phyloP scores from a whole-genome alignment of 169 alveolate genomes.

The Ichthyophthirius multifiliis region DNA sequence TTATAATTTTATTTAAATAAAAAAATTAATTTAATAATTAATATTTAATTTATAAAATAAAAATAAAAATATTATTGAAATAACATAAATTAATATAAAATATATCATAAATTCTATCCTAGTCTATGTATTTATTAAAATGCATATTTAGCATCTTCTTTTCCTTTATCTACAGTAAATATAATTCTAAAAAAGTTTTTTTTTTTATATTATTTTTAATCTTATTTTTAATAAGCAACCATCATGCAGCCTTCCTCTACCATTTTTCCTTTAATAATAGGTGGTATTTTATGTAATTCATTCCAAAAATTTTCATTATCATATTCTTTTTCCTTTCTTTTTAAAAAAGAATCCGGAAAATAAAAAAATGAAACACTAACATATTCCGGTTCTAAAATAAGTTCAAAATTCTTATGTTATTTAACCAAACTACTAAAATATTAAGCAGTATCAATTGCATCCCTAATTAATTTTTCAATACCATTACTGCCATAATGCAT shows the following conservation, averaged over 20 bases:
- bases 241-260: neutral
- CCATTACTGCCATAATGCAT: conserved; percentile 4
- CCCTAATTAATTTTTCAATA: neutral
- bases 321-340: neutral
- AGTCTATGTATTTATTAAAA: conserved; percentile 7
- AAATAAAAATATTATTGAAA: too few relatives aligned
- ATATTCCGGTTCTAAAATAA: conserved; percentile 13
- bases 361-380: conserved; percentile 6
- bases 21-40: too few relatives aligned
- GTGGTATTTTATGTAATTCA: neutral
- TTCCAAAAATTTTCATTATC: neutral
- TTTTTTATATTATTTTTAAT: neutral
- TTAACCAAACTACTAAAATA: conserved; percentile 11
- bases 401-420: conserved; percentile 1
- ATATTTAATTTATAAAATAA: too few relatives aligned
- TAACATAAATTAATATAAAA: too few relatives aligned
- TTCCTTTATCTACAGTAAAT: neutral
- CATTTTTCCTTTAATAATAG: conserved; percentile 2
- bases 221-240: neutral
- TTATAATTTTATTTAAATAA: too few relatives aligned
- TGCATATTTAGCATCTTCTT: neutral
- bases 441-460: neutral
- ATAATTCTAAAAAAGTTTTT: conserved; percentile 7
- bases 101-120: neutral
- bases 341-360: conserved; percentile 9